A percentile compares a stretch with the other conserved stretches of the same genome.
Evolutionary conservation across 1,139 yeast genomes (phyloP).

Genomic region (Suhomyces bokatorum): DNA sequence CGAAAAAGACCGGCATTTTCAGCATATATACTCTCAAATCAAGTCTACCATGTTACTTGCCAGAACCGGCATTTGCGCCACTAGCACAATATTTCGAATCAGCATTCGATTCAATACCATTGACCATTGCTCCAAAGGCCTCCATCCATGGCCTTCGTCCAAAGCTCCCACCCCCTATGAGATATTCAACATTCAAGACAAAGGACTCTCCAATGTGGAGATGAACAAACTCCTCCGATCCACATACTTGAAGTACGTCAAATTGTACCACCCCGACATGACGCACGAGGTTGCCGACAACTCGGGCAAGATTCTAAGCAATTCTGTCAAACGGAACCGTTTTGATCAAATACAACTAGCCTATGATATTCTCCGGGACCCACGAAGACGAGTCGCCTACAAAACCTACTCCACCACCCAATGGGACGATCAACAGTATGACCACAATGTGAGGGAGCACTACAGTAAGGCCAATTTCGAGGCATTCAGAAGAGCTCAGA

Average conservation of each 20-base stretch:
- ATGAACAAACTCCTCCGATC: conserved; percentile 50
- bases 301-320: conserved; percentile 30
- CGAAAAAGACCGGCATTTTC: background rate
- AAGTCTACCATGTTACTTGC: background rate
- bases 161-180: conserved; percentile 75
- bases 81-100: background rate
- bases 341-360: conserved; percentile 75
- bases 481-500: conserved; percentile 41
- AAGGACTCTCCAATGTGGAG: conserved; percentile 26
- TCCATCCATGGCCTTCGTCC: conserved; percentile 58
- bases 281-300: conserved; percentile 30
- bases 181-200: conserved; percentile 51
- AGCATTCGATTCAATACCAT: conserved; percentile 19
- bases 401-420: conserved; percentile 27
- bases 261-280: conserved; percentile 86
- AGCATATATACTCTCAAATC: background rate
- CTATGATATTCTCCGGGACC: conserved; percentile 66
- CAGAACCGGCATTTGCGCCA: background rate
- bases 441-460: conserved; percentile 12
- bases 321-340: conserved; percentile 51
- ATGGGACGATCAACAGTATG: conserved; percentile 22
- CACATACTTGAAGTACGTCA: conserved; percentile 65
- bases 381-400: conserved; percentile 42
- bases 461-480: conserved; percentile 19
- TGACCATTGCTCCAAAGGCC: conserved; percentile 18